Conservation (phyloP, 2,329 filamentous ascomycete genomes). For the Pseudopithomyces chartarum region DNA sequence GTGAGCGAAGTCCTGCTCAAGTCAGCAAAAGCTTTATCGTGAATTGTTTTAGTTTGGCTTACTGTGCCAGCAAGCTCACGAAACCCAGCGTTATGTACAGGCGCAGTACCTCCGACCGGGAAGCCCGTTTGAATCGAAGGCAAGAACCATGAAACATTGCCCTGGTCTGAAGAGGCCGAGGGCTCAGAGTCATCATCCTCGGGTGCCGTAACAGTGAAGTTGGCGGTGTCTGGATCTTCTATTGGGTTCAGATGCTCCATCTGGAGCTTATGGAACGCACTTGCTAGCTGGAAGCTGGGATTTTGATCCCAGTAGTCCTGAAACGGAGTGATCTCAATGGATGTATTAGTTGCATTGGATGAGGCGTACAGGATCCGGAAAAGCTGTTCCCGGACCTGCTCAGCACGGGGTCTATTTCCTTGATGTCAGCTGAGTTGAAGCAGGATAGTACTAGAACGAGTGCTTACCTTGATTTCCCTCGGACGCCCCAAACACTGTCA, state of each 20-base stretch:
- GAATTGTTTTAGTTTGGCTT: neutral
- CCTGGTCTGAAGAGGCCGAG: constrained; percentile 10
- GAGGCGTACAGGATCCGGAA: constrained; percentile 7
- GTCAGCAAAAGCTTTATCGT: neutral
- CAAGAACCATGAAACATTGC: constrained; percentile 16
- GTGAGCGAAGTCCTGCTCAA: constrained; percentile 8
- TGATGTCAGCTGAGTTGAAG: neutral
- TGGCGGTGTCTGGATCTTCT: constrained; percentile 1
- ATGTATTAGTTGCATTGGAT: constrained; percentile 2
- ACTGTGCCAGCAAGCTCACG: constrained; percentile 10
- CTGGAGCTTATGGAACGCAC: constrained; percentile 1
- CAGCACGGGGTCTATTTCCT: constrained; percentile 1
- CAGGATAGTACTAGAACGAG: no score
- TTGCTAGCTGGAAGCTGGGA: constrained; percentile 3
- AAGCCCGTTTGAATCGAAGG: constrained; percentile 12
- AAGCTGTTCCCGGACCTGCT: constrained; percentile 9
- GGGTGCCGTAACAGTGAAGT: constrained; percentile 4
- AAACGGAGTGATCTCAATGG: constrained; percentile 5
- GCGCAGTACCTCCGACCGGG: constrained; percentile 6
- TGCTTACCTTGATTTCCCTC: neutral
- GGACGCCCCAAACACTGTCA: constrained; percentile 7
- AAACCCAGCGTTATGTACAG: constrained; percentile 10
- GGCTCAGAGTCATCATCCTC: constrained; percentile 2
- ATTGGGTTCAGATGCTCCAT: constrained; percentile 2
- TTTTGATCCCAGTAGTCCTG: constrained; percentile 10